Evolutionary conservation across 257 asterid species (phyloP).

Genomic region (Primulina tabacum): DNA sequence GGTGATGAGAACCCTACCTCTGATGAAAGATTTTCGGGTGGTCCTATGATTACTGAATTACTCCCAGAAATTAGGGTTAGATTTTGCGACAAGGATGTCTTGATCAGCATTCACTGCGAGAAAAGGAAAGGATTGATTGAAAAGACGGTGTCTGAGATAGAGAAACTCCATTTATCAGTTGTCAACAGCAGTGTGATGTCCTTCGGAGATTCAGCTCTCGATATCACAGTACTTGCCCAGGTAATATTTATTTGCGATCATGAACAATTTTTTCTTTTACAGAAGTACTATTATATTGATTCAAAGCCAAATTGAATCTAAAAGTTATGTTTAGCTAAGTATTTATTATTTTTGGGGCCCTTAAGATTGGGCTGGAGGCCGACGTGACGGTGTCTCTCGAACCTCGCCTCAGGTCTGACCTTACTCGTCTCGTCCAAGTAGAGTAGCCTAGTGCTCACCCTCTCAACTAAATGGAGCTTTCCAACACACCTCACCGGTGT

Average conservation of each 20-base stretch:
- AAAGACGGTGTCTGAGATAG: constrained; percentile 44
- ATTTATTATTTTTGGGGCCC: too few relatives aligned
- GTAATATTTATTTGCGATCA: constrained; percentile 24
- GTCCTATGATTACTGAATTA: constrained; percentile 25
- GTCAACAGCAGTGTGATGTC: constrained; percentile 54
- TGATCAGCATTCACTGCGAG: constrained; percentile 66
- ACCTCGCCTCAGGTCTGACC: too few relatives aligned
- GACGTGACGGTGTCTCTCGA: too few relatives aligned
- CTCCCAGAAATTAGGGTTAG: constrained; percentile 72
- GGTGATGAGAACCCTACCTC: constrained; percentile 30
- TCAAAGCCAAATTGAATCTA: too few relatives aligned
- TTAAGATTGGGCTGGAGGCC: too few relatives aligned
- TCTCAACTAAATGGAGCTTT: too few relatives aligned
- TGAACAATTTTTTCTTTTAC: too few relatives aligned
- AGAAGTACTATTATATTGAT: too few relatives aligned
- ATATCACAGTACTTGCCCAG: constrained; percentile 63
- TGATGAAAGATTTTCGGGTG: constrained; percentile 27
- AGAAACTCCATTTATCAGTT: constrained; percentile 56
- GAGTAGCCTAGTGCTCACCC: too few relatives aligned
- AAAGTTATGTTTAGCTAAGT: too few relatives aligned
- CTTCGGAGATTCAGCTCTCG: constrained; percentile 64
- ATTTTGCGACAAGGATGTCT: constrained; percentile 44
- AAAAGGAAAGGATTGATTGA: constrained; percentile 57
- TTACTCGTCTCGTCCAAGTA: too few relatives aligned
- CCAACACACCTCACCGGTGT: too few relatives aligned